Evolutionary conservation across 129 eudicot genomes (phyloP), one percentile per base, ranked within the genome.

Genomic region (Kitagawia praeruptora): DNA sequence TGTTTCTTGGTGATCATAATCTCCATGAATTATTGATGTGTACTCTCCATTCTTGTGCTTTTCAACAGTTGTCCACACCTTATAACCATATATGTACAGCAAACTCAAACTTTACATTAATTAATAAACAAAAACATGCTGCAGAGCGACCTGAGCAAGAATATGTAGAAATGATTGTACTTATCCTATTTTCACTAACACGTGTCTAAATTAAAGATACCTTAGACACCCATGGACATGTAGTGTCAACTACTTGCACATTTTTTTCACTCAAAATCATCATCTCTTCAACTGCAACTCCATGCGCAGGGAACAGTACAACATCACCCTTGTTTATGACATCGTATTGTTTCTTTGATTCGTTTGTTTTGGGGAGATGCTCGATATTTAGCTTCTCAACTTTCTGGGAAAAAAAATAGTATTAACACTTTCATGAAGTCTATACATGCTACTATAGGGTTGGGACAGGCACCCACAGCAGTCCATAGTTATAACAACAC

Each of bases 141-240:
- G n/a, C n/a, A n/a, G n/a, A n/a, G n/a, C n/a, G n/a, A n/a, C n/a
- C n/a, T n/a, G n/a, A n/a, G n/a, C n/a, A n/a, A n/a, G n/a, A n/a
- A n/a, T n/a, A n/a, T n/a, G n/a, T n/a, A n/a, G n/a, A n/a, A n/a
- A n/a, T n/a, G n/a, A n/a, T n/a, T n/a, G n/a, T n/a, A n/a, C n/a
- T n/a, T n/a, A n/a, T n/a, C n/a, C 51, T 47, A 12, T 47, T 12
- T 47, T 12, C 2, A 47, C 47, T 44, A 44, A 11, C 27, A 31
- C 1, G 34, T 31, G 34, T 31, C 1, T 38, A 37, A 18, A 45
- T 42, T 64, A 2, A 56, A 39, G 49, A 45, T 90, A 91, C 98
- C 98, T 93, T 93, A 25, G 91, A 64, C 27, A 93, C 96, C 98
- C 94, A 91, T 61, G 96, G 93, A 81, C 98, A 93, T 66, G 98